phyloP scores from a whole-genome alignment of 768 basidiomycete genomes.

The Suillus cothurnatus region DNA sequence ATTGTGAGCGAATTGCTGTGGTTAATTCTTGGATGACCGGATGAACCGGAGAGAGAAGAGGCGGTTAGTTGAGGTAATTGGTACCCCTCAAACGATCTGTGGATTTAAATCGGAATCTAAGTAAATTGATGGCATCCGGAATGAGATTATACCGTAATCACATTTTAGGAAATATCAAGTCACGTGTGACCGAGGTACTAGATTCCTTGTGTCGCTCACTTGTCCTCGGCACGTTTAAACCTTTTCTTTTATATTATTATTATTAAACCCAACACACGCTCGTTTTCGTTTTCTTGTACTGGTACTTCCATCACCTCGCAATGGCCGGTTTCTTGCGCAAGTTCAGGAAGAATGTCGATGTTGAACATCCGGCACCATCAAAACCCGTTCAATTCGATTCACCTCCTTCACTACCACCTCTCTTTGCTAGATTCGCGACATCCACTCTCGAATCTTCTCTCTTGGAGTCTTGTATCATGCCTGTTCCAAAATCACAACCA shows the following conservation, averaged over 20 bases:
- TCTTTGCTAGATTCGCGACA: constrained; percentile 44
- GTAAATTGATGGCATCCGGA: too few relatives aligned
- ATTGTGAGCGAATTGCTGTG: too few relatives aligned
- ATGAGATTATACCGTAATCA: too few relatives aligned
- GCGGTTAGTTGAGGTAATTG: too few relatives aligned
- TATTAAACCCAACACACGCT: background rate
- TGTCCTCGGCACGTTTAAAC: background rate
- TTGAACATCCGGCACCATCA: constrained; percentile 9
- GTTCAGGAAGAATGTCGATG: constrained; percentile 30
- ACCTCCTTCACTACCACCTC: constrained; percentile 39
- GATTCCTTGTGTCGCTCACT: background rate
- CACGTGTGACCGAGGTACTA: background rate
- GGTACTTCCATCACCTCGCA: constrained; percentile 19
- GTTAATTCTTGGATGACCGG: too few relatives aligned
- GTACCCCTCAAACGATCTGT: too few relatives aligned
- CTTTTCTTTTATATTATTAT: background rate
- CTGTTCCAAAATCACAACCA: background rate
- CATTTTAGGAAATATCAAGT: too few relatives aligned
- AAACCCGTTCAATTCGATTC: constrained; percentile 13
- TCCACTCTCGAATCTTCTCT: constrained; percentile 27
- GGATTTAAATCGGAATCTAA: background rate
- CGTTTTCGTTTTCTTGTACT: constrained; percentile 6
- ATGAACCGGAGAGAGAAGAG: background rate
- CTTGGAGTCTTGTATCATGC: constrained; percentile 10
- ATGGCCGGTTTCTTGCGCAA: constrained; percentile 63